Conservation (phyloP, 768 basidiomycete genomes). For the Trichaptum fuscoviolaceum region DNA sequence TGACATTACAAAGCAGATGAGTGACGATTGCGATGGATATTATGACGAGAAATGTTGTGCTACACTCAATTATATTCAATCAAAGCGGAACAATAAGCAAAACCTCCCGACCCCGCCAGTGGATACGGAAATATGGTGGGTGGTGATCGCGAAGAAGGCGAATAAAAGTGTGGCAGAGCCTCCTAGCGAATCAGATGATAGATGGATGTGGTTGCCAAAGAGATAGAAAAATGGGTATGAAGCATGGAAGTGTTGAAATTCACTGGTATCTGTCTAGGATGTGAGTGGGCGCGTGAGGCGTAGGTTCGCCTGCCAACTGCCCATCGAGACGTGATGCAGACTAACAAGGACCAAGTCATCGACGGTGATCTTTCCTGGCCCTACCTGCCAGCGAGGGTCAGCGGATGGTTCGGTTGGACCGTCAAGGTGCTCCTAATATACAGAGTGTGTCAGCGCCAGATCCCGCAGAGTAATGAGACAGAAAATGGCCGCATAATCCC, state of each 20-base stretch:
- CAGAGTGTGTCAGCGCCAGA: not conserved
- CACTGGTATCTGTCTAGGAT: not conserved
- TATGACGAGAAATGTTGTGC: not conserved
- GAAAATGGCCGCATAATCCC: not conserved
- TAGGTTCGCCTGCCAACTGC: slow-evolving; percentile 78
- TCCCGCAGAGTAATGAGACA: not conserved
- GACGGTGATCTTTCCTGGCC: slow-evolving; percentile 47
- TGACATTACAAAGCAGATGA: not conserved
- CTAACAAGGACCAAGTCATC: slow-evolving; percentile 72
- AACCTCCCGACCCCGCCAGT: not conserved
- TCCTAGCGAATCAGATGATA: not conserved
- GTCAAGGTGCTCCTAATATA: slow-evolving; percentile 40
- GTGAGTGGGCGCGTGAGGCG: slow-evolving; percentile 33
- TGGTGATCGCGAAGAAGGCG: not conserved
- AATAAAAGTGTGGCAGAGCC: not conserved
- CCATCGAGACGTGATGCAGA: slow-evolving; percentile 78
- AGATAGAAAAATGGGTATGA: not conserved
- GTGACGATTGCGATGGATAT: not conserved
- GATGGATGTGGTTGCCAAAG: not conserved
- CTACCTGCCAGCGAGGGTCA: slow-evolving; percentile 60
- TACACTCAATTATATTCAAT: not conserved
- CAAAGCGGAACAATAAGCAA: not conserved
- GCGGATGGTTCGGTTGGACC: slow-evolving; percentile 59
- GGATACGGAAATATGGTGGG: not conserved
- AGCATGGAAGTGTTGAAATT: not conserved